Base-by-base conservation (phyloP, 2,329 filamentous ascomycete species). In the Paecilomyces sp. region DNA sequence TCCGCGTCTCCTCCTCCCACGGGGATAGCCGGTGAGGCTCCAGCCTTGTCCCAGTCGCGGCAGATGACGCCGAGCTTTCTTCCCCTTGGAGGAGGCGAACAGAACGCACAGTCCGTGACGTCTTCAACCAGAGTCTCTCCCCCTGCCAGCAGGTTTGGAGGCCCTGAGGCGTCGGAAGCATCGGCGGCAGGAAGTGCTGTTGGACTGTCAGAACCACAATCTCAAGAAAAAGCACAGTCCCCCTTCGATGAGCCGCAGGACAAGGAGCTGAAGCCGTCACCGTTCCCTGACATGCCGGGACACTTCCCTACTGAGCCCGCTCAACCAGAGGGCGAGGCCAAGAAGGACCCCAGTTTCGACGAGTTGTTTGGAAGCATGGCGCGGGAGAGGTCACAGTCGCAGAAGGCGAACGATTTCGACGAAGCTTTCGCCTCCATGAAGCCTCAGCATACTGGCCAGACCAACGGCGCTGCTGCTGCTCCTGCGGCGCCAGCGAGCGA, bases 71-170 rank as follows among this genome's bases (percentile, higher is more conserved):
- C 91, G 5, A 87, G 84, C 68, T 88, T 89, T 71, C 77, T 93
- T 55, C 89, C 90, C 4, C 86, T 96, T 66, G 79, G 80, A 53
- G 80, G 82, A 58, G 82, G 84, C 13, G 62, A 75, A 8, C 74
- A 74, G 12, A 79, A 87, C 55, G 79, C 82, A 55, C 87, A 90
- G 62, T 91, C 90, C 2, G 77, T 89, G 58, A 88, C 85, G 59
- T 92, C 90, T 22, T 94, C 91, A 15, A 87, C 89, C 30, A 89
- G 89, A 73, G 88, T 88, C 7, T 90, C 90, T 25, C 88, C 89
- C 24, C 87, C 91, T 51, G 84, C 84, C 55, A 85, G 89, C 76
- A 76, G 87, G 71, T 79, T 84, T 71, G 86, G 85, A 57, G 75
- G 70, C 33, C 67, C 73, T 57, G 84, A 85, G 55, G 74, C 77